These are phyloP conservation scores for Botryotinia convoluta DNA, from an alignment of 2,329 filamentous ascomycete genomes.

Conservation along the genomic window DNA sequence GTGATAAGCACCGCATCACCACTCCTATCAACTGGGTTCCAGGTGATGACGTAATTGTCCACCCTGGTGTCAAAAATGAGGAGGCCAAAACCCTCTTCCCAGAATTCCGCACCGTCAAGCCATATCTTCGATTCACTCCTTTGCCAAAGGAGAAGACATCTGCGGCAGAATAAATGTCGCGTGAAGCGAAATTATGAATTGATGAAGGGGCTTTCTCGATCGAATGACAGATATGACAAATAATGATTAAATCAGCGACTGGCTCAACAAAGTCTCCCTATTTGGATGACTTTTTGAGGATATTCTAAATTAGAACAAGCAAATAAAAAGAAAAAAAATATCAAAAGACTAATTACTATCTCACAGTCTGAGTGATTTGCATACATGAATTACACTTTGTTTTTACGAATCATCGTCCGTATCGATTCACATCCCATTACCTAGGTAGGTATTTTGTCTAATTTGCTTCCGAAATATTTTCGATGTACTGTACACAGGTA, in stretches of 20 bases:
- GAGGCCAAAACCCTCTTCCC: slow-evolving; percentile 88
- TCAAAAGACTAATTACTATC: not conserved
- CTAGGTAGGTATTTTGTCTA: not conserved
- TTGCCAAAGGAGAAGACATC: slow-evolving; percentile 53
- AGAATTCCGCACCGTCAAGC: slow-evolving; percentile 66
- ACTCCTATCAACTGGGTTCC: slow-evolving; percentile 89
- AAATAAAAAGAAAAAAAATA: not conserved
- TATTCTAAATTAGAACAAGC: not conserved
- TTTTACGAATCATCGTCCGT: not conserved
- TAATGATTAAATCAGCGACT: slow-evolving; percentile 5
- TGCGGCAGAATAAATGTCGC: slow-evolving; percentile 29
- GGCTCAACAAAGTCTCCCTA: not conserved
- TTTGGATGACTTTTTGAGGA: not conserved
- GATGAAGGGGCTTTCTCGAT: not conserved
- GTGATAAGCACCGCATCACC: slow-evolving; percentile 83
- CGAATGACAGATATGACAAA: not conserved
- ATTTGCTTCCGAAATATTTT: not conserved
- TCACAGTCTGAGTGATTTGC: not conserved
- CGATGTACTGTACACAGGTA: not conserved
- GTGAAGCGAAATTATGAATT: slow-evolving; percentile 1
- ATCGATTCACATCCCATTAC: not conserved
- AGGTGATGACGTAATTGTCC: slow-evolving; percentile 90
- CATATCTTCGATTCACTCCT: slow-evolving; percentile 71
- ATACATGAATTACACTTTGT: not conserved
- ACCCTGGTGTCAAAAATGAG: slow-evolving; percentile 76